phyloP scores from a whole-genome alignment of 2,329 filamentous ascomycete genomes.

The Pseudofabraea citricarpa region DNA sequence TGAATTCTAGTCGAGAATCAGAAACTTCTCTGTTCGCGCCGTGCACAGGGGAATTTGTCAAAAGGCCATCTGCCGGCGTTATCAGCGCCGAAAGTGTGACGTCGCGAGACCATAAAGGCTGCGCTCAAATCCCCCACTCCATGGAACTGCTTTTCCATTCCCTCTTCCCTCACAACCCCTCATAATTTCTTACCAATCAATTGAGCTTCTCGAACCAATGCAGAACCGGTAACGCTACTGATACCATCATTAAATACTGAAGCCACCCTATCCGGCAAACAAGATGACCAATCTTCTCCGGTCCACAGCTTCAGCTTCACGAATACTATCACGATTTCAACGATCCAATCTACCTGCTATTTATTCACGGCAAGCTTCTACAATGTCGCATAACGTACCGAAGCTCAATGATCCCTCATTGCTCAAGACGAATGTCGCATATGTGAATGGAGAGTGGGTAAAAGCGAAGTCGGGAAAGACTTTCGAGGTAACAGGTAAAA shows the following conservation, averaged over 20 bases:
- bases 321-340: conserved; percentile 20
- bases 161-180: background rate
- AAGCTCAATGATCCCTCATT: conserved; percentile 76
- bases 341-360: conserved; percentile 17
- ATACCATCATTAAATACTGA: background rate
- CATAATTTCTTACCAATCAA: background rate
- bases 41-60: too few species aligned
- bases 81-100: too few species aligned
- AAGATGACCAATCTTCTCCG: conserved; percentile 20
- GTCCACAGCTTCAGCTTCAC: conserved; percentile 15
- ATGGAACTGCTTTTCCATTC: too few species aligned
- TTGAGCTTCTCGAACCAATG: background rate
- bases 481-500: conserved; percentile 72
- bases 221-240: background rate
- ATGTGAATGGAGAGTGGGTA: conserved; percentile 92
- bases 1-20: too few species aligned
- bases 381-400: conserved; percentile 23
- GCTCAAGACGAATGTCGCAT: conserved; percentile 75
- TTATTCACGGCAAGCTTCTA: conserved; percentile 16
- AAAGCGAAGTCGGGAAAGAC: conserved; percentile 81
- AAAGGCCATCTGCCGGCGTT: too few species aligned
- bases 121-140: too few species aligned
- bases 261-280: too few species aligned
- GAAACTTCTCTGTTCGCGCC: too few species aligned
- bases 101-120: too few species aligned